Evolutionary conservation across 2,329 filamentous ascomycete genomes (phyloP).

Genomic region (Lachnellula arida): DNA sequence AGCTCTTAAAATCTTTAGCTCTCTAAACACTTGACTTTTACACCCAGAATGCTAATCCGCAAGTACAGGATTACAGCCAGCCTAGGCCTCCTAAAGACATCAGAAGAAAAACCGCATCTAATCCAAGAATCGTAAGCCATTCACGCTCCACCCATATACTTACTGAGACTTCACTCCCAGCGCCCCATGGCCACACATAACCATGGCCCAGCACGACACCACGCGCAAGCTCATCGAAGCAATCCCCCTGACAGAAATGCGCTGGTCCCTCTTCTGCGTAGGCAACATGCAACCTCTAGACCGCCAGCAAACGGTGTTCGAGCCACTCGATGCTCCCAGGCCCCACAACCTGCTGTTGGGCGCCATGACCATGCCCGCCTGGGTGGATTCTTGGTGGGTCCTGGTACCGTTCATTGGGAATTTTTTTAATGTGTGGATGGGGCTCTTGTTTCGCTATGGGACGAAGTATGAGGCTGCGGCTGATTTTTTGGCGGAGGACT

Average conservation of each 20-base stretch:
- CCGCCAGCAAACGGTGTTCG: constrained; percentile 33
- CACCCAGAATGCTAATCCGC: no score
- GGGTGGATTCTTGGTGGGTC: constrained; percentile 11
- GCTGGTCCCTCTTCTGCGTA: constrained; percentile 38
- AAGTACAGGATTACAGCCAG: constrained; percentile 32
- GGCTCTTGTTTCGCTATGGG: constrained; percentile 31
- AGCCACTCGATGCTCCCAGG: constrained; percentile 28
- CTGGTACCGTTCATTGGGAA: constrained; percentile 28
- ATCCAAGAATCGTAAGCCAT: constrained; percentile 33
- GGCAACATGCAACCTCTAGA: constrained; percentile 34
- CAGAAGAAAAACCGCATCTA: constrained; percentile 32
- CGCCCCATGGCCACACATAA: not conserved
- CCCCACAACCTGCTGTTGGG: constrained; percentile 14
- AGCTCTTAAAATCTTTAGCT: no score
- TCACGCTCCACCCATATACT: not conserved
- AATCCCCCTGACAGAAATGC: constrained; percentile 18
- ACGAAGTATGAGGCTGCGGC: constrained; percentile 39
- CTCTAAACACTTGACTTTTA: no score
- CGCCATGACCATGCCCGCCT: constrained; percentile 8
- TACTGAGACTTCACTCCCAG: constrained; percentile 1
- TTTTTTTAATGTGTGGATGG: constrained; percentile 23
- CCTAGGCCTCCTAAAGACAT: constrained; percentile 34
- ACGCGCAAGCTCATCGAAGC: constrained; percentile 14
- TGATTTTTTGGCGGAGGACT: constrained; percentile 39
- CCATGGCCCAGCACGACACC: constrained; percentile 8